phyloP scores from a whole-genome alignment of 192 early-diverging fungal genomes.

The Fimicolochytrium jonesii region DNA sequence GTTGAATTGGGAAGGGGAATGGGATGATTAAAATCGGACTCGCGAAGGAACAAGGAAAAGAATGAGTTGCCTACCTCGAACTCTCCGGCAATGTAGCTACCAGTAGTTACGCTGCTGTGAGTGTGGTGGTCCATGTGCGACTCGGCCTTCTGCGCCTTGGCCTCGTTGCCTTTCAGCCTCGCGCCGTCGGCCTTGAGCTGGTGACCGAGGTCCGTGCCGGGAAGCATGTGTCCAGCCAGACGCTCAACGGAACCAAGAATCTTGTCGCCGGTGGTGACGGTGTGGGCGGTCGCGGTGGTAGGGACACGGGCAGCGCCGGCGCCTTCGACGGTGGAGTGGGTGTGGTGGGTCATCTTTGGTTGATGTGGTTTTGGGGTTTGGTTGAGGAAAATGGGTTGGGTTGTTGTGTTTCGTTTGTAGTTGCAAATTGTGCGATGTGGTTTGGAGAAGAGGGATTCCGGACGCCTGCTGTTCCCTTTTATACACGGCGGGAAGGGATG shows the following conservation, averaged over 20 bases:
- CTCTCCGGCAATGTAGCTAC: constrained; percentile 13
- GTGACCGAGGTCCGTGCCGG: constrained; percentile 26
- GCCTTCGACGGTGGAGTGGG: too few relatives aligned
- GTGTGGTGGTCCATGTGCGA: constrained; percentile 24
- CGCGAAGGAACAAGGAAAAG: not conserved
- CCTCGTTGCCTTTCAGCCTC: constrained; percentile 9
- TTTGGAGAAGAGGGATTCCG: too few relatives aligned
- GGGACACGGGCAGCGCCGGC: too few relatives aligned
- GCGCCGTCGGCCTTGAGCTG: constrained; percentile 25
- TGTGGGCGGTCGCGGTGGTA: not conserved
- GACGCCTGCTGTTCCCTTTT: too few relatives aligned
- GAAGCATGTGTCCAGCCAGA: constrained; percentile 17
- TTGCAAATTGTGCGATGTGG: too few relatives aligned
- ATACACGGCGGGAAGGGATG: too few relatives aligned
- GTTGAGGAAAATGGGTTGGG: too few relatives aligned
- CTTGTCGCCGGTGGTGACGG: constrained; percentile 8
- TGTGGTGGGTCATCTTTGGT: too few relatives aligned
- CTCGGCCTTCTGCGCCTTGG: constrained; percentile 17
- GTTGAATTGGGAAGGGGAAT: too few relatives aligned
- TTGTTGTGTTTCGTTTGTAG: too few relatives aligned
- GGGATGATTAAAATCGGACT: too few relatives aligned
- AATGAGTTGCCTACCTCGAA: not conserved
- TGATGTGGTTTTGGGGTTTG: too few relatives aligned
- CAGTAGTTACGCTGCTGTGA: constrained; percentile 12
- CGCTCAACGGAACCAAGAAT: constrained; percentile 19